Conservation (phyloP, 2,329 filamentous ascomycete genomes). For the Metarhizium sp. region DNA sequence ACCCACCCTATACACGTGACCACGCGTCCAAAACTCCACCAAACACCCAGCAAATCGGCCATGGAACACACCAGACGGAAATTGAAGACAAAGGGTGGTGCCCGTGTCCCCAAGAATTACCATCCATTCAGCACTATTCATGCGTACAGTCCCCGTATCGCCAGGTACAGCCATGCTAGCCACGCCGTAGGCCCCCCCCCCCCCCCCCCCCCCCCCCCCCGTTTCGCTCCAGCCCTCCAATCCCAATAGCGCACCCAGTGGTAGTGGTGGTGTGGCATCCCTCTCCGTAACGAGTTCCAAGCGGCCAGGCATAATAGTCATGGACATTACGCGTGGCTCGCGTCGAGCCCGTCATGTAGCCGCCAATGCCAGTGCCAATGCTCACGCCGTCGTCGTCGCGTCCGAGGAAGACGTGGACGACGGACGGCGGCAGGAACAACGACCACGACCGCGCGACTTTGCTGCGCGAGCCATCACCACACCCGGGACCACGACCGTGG, state of each 20-base stretch:
- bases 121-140: too few relatives aligned
- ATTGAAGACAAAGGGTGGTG: too few relatives aligned
- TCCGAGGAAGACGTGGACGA: not conserved
- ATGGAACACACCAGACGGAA: too few relatives aligned
- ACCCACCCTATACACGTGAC: not conserved
- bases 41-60: not conserved
- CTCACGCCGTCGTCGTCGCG: not conserved
- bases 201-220: too few relatives aligned
- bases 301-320: not conserved
- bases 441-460: not conserved
- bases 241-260: not conserved
- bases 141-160: too few relatives aligned
- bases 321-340: conserved; percentile 22
- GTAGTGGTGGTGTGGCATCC: not conserved
- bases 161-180: too few relatives aligned
- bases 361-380: conserved; percentile 5
- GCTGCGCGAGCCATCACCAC: not conserved
- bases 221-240: not conserved
- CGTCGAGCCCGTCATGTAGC: conserved; percentile 21
- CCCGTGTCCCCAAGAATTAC: too few relatives aligned
- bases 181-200: too few relatives aligned
- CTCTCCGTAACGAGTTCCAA: conserved; percentile 6
- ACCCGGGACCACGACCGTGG: not conserved
- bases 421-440: not conserved
- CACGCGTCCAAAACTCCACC: not conserved